phyloP scores from a whole-genome alignment of 164 flowering plant species.

The grape (Vitis vinifera) region ASM3070453v1 NC_081822.1:4077501-4078000 shows the following conservation, averaged over 20 bases:
- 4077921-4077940: slow-evolving; percentile 14
- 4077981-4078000: neutral
- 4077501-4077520: too few species aligned
- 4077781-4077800: slow-evolving; percentile 17
- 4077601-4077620: slow-evolving; percentile 96
- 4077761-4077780: neutral
- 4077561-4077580: slow-evolving; percentile 70
- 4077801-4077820: slow-evolving; percentile 99
- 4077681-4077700: slow-evolving; percentile 72
- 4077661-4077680: slow-evolving; percentile 70
- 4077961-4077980: neutral
- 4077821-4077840: slow-evolving; percentile 62
- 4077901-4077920: slow-evolving; percentile 23
- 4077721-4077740: slow-evolving; percentile 79
- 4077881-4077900: neutral
- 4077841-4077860: slow-evolving; percentile 67
- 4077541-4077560: neutral
- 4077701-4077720: slow-evolving; percentile 55
- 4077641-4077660: slow-evolving; percentile 96
- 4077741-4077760: neutral
- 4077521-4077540: neutral
- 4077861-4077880: slow-evolving; percentile 67
- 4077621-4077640: slow-evolving; percentile 89
- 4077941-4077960: neutral
- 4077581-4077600: slow-evolving; percentile 93